phyloP scores from a whole-genome alignment of 371 early-diverging fungal genomes.

The Mortierella sp. region DNA sequence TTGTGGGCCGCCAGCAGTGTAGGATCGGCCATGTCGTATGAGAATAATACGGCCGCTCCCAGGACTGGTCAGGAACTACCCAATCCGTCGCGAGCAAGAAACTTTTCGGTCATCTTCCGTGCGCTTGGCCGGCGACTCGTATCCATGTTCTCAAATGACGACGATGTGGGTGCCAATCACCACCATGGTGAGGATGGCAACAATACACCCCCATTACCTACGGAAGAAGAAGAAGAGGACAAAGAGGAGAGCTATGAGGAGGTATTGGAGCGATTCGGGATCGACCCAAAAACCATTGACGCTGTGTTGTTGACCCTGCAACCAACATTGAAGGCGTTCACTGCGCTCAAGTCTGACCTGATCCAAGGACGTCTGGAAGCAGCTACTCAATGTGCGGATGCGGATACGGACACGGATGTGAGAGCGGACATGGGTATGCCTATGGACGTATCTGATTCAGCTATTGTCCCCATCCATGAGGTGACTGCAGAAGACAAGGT shows the following conservation, averaged over 20 bases:
- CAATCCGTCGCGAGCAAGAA: conserved; percentile 6
- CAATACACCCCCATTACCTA: too few species aligned
- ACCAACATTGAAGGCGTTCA: conserved; percentile 15
- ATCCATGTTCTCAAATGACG: conserved; percentile 1
- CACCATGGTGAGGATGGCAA: neutral
- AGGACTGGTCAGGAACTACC: too few species aligned
- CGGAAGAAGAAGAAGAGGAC: too few species aligned
- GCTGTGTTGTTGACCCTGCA: conserved; percentile 3
- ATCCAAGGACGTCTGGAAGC: neutral
- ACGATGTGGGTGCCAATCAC: too few species aligned
- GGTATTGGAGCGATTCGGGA: conserved; percentile 17
- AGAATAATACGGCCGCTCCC: too few species aligned
- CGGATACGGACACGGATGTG: neutral
- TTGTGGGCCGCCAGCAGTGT: too few species aligned
- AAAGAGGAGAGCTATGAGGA: too few species aligned
- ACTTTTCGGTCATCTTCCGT: conserved; percentile 7
- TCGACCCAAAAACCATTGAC: conserved; percentile 8
- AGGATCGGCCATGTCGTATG: too few species aligned
- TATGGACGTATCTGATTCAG: too few species aligned
- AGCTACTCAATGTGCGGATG: neutral
- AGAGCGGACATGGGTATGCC: neutral
- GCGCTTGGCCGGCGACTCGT: conserved; percentile 11
- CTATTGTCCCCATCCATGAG: too few species aligned
- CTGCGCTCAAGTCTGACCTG: conserved; percentile 15
- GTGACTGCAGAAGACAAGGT: neutral